Evolutionary conservation across 2,329 filamentous ascomycete species (phyloP).

Genomic region (Clonostachys rosea): DNA sequence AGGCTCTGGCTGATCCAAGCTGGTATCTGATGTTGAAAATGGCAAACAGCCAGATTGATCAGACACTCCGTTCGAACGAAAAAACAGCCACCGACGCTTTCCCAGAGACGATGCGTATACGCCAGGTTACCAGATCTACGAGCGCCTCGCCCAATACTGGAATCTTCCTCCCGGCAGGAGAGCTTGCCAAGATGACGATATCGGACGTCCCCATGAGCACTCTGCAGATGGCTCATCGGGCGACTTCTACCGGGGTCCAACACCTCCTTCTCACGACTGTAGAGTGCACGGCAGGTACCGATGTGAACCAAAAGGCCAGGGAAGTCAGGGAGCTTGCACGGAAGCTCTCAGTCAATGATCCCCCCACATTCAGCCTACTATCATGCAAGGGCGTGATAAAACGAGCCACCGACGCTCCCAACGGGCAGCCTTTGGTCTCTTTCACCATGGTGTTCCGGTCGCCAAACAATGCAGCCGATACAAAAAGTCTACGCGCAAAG

Average conservation of each 20-base stretch:
- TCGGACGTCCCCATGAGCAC: no score
- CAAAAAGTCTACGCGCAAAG: neutral
- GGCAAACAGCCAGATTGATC: no score
- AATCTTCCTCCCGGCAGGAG: no score
- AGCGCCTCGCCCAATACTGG: no score
- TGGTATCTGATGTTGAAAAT: neutral
- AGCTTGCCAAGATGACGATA: no score
- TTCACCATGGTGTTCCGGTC: neutral
- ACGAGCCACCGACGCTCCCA: no score
- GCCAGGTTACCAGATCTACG: no score
- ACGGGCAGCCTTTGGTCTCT: neutral
- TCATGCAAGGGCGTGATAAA: constrained; percentile 1
- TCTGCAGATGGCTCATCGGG: no score
- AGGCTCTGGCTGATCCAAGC: neutral
- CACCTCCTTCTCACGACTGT: neutral
- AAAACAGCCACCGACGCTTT: no score
- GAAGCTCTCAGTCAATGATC: neutral
- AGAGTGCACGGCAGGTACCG: neutral
- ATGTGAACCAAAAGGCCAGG: no score
- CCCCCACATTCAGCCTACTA: constrained; percentile 1
- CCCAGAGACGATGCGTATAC: no score
- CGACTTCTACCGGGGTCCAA: neutral
- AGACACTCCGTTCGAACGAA: no score
- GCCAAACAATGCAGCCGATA: neutral
- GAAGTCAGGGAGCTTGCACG: neutral